Evolutionary conservation across 306 rosid genomes (phyloP).

Genomic region (Castanospermum australe): DNA sequence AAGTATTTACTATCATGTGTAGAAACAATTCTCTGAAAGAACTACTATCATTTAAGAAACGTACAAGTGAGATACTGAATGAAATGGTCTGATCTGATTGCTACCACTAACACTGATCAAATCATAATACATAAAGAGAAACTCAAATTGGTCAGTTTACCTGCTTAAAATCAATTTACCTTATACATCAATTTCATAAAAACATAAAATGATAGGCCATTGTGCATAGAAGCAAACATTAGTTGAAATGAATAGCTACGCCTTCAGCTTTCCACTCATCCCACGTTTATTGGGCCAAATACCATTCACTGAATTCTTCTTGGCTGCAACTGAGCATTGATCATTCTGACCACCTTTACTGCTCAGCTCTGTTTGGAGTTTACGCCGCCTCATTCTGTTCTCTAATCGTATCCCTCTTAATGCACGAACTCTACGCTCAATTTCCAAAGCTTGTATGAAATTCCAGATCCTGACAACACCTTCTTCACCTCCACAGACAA

Average conservation of each 20-base stretch:
- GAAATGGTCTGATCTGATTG: constrained; percentile 2
- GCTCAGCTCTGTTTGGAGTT: constrained; percentile 58
- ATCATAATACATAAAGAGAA: background rate
- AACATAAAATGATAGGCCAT: background rate
- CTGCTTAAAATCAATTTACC: constrained; percentile 17
- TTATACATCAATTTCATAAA: constrained; percentile 11
- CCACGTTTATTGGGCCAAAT: constrained; percentile 72
- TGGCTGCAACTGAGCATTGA: constrained; percentile 82
- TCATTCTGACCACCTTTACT: constrained; percentile 57
- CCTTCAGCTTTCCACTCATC: constrained; percentile 70
- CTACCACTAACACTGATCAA: background rate
- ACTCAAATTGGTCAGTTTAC: constrained; percentile 18
- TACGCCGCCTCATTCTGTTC: constrained; percentile 80
- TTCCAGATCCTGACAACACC: constrained; percentile 93
- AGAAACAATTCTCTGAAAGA: background rate
- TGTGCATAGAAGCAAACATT: constrained; percentile 9
- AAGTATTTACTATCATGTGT: background rate
- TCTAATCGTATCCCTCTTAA: constrained; percentile 70
- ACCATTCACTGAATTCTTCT: constrained; percentile 61
- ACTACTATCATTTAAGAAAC: background rate
- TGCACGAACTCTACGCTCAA: constrained; percentile 63
- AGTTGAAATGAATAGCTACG: constrained; percentile 38
- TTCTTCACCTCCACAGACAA: constrained; percentile 93
- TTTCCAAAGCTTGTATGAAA: constrained; percentile 85
- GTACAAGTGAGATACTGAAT: background rate